Evolutionary conservation across 345 rosid species (phyloP).

Genomic region (Toxicodendron radicans): DNA sequence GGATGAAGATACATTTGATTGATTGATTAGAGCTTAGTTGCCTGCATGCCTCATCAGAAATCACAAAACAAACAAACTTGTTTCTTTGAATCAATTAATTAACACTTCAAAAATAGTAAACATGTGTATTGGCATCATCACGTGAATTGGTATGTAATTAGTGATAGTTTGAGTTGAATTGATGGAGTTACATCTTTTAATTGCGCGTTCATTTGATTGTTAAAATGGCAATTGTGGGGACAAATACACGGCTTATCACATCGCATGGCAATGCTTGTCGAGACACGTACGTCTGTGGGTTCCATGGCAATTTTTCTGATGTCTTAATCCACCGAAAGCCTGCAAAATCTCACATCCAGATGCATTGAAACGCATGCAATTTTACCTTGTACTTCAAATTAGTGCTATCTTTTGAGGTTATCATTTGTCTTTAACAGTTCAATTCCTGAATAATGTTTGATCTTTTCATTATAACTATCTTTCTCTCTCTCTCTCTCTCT

Average conservation of each 20-base stretch:
- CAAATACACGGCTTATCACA: not conserved
- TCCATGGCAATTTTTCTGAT: constrained; percentile 17
- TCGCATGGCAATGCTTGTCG: constrained; percentile 15
- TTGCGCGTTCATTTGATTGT: not conserved
- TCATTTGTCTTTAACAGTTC: not conserved
- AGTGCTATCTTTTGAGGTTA: not conserved
- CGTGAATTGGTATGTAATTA: too few species aligned
- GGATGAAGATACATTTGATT: not conserved
- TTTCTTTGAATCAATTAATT: too few species aligned
- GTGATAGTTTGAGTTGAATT: too few species aligned
- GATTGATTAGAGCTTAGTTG: not conserved
- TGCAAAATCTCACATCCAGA: not conserved
- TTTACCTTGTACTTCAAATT: not conserved
- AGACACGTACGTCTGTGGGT: not conserved
- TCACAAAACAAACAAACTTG: too few species aligned
- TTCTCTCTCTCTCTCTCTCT: too few species aligned
- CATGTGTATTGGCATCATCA: too few species aligned
- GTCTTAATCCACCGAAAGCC: constrained; percentile 25
- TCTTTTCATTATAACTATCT: too few species aligned
- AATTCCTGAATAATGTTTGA: not conserved
- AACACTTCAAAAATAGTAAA: too few species aligned
- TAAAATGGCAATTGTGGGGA: not conserved
- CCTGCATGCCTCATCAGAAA: too few species aligned
- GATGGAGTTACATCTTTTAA: too few species aligned
- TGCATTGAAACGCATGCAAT: constrained; percentile 1